These are phyloP conservation scores for Caryopteris hybrid DNA, from an alignment of 305 asterid species.

Conservation along the genomic window DNA sequence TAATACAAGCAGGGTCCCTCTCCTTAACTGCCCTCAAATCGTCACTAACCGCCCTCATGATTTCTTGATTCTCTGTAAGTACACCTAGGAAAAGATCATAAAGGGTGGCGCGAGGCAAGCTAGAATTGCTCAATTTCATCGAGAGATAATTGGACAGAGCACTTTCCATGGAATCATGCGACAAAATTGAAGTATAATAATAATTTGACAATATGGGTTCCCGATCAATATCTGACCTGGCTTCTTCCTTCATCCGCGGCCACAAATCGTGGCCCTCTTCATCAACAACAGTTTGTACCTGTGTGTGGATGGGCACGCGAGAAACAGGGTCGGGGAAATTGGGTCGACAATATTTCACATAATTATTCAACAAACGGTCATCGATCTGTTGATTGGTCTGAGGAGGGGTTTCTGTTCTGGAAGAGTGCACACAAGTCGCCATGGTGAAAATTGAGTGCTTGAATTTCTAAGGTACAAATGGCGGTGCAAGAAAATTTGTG, in stretches of 20 bases:
- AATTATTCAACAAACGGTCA: constrained; percentile 24
- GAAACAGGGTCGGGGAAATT: constrained; percentile 37
- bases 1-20: constrained; percentile 60
- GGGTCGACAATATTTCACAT: constrained; percentile 36
- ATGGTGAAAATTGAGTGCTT: constrained; percentile 26
- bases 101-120: constrained; percentile 33
- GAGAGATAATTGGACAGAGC: constrained; percentile 44
- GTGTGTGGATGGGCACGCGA: constrained; percentile 29
- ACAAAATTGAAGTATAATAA: constrained; percentile 35
- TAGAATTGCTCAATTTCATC: constrained; percentile 41
- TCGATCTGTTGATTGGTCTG: constrained; percentile 29
- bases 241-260: constrained; percentile 48
- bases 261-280: constrained; percentile 30
- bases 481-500: constrained; percentile 31
- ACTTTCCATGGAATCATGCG: constrained; percentile 40
- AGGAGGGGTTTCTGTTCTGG: constrained; percentile 39
- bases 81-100: constrained; percentile 38
- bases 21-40: constrained; percentile 54
- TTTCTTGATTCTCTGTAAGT: constrained; percentile 31
- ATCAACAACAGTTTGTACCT: not conserved
- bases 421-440: constrained; percentile 63
- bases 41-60: constrained; percentile 30
- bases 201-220: constrained; percentile 46
- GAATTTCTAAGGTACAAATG: constrained; percentile 2
- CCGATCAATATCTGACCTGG: constrained; percentile 36